Conservation (phyloP, 345 rosid species). For the Syzygium grande region DNA sequence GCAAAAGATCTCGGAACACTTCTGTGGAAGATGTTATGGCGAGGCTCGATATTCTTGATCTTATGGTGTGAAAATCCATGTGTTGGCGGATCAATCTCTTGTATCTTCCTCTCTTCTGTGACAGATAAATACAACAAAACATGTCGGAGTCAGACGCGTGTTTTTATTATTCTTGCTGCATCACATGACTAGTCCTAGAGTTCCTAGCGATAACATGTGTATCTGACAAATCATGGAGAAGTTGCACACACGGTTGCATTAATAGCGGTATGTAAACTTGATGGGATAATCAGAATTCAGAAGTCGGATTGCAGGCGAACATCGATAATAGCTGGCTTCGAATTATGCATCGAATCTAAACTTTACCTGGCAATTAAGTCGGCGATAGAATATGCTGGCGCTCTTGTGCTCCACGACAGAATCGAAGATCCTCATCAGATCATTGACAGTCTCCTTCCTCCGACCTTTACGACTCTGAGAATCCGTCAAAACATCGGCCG, state of each 20-base stretch:
- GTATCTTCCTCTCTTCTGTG: slow-evolving; percentile 85
- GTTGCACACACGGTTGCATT: neutral
- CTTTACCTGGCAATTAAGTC: slow-evolving; percentile 84
- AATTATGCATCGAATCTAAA: neutral
- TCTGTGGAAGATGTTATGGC: slow-evolving; percentile 41
- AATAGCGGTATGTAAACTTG: neutral
- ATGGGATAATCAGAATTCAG: neutral
- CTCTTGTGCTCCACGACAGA: slow-evolving; percentile 41
- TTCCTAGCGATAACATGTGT: neutral
- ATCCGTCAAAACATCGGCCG: slow-evolving; percentile 27
- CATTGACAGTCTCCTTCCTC: slow-evolving; percentile 27
- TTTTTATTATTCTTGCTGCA: neutral
- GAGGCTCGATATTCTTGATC: slow-evolving; percentile 40
- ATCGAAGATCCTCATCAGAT: slow-evolving; percentile 40
- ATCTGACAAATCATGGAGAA: neutral
- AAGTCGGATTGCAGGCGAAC: neutral
- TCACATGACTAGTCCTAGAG: neutral
- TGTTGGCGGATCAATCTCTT: slow-evolving; percentile 66
- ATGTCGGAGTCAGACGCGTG: neutral
- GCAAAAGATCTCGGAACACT: slow-evolving; percentile 60
- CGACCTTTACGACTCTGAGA: slow-evolving; percentile 39
- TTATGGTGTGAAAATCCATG: slow-evolving; percentile 67
- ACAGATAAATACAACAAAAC: neutral
- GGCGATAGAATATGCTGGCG: slow-evolving; percentile 47
- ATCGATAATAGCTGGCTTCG: neutral